A percentile compares a stretch with the other conserved stretches of the same genome.
phyloP scores from a whole-genome alignment of 164 flowering plant genomes.

The Vitis rotundifolia region DNA sequence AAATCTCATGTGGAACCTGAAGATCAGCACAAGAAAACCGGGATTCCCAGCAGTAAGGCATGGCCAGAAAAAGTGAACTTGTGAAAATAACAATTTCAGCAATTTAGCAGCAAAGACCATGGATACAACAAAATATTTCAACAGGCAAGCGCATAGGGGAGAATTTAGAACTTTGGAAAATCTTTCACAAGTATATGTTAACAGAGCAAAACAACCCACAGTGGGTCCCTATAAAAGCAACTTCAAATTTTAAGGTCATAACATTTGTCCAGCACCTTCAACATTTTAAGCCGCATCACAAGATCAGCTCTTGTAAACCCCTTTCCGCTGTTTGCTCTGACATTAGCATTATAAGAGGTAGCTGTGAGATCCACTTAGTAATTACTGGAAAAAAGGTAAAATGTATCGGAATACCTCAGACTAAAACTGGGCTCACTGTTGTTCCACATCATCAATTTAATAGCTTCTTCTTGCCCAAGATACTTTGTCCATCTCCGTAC shows the following conservation, averaged over 20 bases:
- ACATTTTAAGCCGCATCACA: conserved; percentile 44
- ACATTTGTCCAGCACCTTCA: conserved; percentile 51
- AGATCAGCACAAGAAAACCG: conserved; percentile 8
- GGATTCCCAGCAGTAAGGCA: neutral
- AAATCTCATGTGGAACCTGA: conserved; percentile 79
- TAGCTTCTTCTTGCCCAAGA: conserved; percentile 72
- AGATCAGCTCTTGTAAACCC: conserved; percentile 76
- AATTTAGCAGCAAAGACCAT: neutral
- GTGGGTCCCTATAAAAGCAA: neutral
- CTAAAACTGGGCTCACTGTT: conserved; percentile 76
- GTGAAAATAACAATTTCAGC: neutral
- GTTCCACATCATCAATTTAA: conserved; percentile 80
- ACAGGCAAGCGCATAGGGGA: too few relatives aligned
- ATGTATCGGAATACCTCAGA: conserved; percentile 52
- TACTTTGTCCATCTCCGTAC: conserved; percentile 84
- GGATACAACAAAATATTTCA: too few relatives aligned
- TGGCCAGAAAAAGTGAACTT: neutral
- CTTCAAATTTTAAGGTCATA: neutral
- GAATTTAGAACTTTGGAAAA: too few relatives aligned
- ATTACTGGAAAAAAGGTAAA: conserved; percentile 3
- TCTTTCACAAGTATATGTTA: too few relatives aligned
- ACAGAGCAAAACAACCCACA: neutral
- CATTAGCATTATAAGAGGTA: conserved; percentile 21
- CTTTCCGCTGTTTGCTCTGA: conserved; percentile 69
- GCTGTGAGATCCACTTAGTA: conserved; percentile 3